Percentiles rank a stretch among this genome's conserved stretches.
Conservation (phyloP, 2,329 filamentous ascomycete genomes). For the Phialophora verrucosa region DNA sequence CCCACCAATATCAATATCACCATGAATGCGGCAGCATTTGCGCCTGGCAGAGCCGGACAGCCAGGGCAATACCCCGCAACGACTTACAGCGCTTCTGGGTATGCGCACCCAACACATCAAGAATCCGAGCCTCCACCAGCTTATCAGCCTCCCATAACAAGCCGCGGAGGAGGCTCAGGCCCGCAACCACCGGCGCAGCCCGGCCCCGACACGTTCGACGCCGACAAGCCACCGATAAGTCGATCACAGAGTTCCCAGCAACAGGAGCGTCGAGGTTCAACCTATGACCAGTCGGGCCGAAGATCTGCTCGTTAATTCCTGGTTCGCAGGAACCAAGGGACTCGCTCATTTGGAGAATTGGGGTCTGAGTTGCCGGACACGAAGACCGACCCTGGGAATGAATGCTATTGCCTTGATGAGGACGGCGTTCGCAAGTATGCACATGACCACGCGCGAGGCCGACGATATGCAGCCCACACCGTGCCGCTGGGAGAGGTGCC, state of each 20-base stretch:
- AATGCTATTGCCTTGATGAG: background rate
- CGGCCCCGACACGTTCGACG: slow-evolving; percentile 31
- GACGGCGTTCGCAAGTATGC: background rate
- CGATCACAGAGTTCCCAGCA: slow-evolving; percentile 21
- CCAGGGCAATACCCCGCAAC: slow-evolving; percentile 11
- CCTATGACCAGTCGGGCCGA: slow-evolving; percentile 20
- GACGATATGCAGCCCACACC: background rate
- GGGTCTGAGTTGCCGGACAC: background rate
- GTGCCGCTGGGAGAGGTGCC: background rate
- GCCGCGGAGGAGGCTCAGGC: slow-evolving; percentile 17
- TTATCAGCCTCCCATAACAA: slow-evolving; percentile 26
- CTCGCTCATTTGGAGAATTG: background rate
- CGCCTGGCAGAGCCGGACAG: slow-evolving; percentile 9
- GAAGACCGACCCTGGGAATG: background rate
- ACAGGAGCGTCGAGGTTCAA: slow-evolving; percentile 21
- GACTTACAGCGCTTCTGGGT: slow-evolving; percentile 15
- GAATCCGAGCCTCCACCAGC: slow-evolving; percentile 22
- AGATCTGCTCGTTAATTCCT: slow-evolving; percentile 15
- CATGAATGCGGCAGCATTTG: slow-evolving; percentile 12
- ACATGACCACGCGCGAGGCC: background rate
- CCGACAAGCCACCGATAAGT: slow-evolving; percentile 15
- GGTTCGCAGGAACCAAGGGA: too few relatives aligned
- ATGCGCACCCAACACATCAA: slow-evolving; percentile 12
- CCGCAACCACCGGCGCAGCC: slow-evolving; percentile 30
- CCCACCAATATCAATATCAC: slow-evolving; percentile 22